phyloP scores from a whole-genome alignment of 2,329 filamentous ascomycete genomes.

The Hawksworthiomyces lignivorus region DNA sequence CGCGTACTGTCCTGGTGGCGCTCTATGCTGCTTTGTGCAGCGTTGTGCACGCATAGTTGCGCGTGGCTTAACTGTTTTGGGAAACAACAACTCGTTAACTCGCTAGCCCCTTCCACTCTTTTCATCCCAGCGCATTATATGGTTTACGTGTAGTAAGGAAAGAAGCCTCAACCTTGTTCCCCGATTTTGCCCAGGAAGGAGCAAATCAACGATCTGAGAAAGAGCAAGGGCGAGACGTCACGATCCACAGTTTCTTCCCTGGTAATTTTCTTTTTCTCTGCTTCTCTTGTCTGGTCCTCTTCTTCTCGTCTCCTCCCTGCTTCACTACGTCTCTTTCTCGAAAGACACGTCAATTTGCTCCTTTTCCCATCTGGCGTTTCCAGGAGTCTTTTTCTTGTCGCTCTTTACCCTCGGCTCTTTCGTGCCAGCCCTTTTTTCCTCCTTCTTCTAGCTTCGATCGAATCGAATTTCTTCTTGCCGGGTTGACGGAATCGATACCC shows the following conservation, averaged over 20 bases:
- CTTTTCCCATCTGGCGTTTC: too few species aligned
- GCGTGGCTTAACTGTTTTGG: constrained; percentile 8
- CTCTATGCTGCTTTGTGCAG: not conserved
- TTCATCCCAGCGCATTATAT: too few species aligned
- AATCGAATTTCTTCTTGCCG: not conserved
- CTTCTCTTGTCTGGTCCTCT: not conserved
- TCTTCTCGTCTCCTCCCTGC: not conserved
- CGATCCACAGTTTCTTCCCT: not conserved
- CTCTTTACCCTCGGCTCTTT: too few species aligned
- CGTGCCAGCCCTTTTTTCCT: not conserved
- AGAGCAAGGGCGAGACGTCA: not conserved
- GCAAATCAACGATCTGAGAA: constrained; percentile 7
- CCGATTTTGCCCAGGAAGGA: not conserved
- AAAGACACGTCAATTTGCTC: too few species aligned
- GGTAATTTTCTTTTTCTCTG: not conserved
- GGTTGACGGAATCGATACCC: constrained; percentile 7
- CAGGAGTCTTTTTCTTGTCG: too few species aligned
- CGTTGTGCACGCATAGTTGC: not conserved
- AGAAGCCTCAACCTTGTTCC: constrained; percentile 5
- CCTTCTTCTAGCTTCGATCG: constrained; percentile 1
- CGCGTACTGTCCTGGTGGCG: too few species aligned
- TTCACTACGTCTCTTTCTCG: too few species aligned
- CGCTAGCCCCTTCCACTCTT: not conserved
- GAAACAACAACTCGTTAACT: not conserved
- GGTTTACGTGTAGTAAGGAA: too few species aligned